Evolutionary conservation across 1,284 basidiomycete genomes (phyloP).

Genomic region (Vanrija pseudolonga): DNA sequence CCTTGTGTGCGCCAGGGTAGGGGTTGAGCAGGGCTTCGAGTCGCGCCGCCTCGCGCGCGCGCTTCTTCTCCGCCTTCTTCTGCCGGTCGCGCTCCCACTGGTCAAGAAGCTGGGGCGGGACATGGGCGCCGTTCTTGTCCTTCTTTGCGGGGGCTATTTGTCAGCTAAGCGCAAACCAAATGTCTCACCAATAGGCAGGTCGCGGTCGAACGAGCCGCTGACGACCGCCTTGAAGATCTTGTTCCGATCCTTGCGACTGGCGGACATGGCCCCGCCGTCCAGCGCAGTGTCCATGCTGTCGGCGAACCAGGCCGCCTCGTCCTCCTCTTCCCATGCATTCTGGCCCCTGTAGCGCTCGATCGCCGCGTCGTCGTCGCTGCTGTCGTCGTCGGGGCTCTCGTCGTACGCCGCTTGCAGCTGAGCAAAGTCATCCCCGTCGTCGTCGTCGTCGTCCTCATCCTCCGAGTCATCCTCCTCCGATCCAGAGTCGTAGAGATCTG

Average conservation of each 20-base stretch:
- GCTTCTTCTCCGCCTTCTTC: constrained; percentile 75
- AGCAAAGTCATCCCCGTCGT: constrained; percentile 13
- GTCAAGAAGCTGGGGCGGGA: constrained; percentile 62
- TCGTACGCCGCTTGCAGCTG: constrained; percentile 14
- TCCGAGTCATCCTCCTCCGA: constrained; percentile 12
- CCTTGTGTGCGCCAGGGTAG: not conserved
- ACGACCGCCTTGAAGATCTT: constrained; percentile 62
- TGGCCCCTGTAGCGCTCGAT: constrained; percentile 11
- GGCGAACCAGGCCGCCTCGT: constrained; percentile 19
- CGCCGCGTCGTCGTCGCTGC: constrained; percentile 17
- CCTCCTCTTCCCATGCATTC: constrained; percentile 13
- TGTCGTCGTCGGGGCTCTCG: constrained; percentile 20
- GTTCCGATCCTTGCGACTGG: constrained; percentile 57
- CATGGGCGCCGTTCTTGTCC: constrained; percentile 54
- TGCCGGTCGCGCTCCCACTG: constrained; percentile 77
- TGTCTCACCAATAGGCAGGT: constrained; percentile 39
- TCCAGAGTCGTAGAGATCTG: not conserved
- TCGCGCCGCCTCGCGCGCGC: constrained; percentile 55
- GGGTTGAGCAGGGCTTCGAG: constrained; percentile 2
- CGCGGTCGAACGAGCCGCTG: constrained; percentile 59
- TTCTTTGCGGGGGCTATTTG: constrained; percentile 31
- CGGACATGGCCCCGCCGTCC: constrained; percentile 52
- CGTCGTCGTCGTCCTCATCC: constrained; percentile 10
- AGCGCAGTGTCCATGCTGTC: constrained; percentile 52
- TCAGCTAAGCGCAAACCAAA: not conserved